Evolutionary conservation across 352 stramenopile genomes (phyloP).

Genomic region (Globisporangium apiculatum): DNA sequence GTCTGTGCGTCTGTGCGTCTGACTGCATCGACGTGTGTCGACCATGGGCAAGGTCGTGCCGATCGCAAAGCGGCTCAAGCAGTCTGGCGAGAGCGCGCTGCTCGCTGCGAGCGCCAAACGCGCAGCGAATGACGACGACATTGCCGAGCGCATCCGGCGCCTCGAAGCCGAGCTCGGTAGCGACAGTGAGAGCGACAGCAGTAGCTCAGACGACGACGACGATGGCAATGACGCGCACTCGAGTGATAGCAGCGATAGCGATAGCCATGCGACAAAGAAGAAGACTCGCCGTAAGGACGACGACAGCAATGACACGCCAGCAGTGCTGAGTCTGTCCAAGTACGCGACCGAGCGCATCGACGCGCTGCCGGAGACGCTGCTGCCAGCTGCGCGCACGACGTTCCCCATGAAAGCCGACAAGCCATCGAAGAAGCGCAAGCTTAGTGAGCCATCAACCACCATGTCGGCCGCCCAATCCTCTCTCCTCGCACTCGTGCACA

Average conservation of each 20-base stretch:
- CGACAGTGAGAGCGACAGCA: constrained; percentile 12
- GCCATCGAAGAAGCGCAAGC: constrained; percentile 32
- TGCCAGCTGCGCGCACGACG: constrained; percentile 29
- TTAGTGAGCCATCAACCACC: constrained; percentile 9
- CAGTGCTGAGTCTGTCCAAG: constrained; percentile 61
- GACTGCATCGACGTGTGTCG: not conserved
- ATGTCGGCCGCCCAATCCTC: constrained; percentile 19
- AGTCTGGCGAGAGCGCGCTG: constrained; percentile 62
- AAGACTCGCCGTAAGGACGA: not conserved
- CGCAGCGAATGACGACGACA: constrained; percentile 38
- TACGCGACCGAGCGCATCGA: constrained; percentile 61
- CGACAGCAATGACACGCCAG: constrained; percentile 4
- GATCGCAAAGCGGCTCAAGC: constrained; percentile 77
- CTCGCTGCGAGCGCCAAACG: constrained; percentile 16
- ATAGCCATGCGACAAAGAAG: not conserved
- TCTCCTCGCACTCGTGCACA: constrained; percentile 41
- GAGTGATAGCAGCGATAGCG: not conserved
- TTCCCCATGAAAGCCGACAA: constrained; percentile 20
- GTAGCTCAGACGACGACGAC: constrained; percentile 12
- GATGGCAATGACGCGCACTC: not conserved
- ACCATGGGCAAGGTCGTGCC: constrained; percentile 39
- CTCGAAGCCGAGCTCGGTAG: constrained; percentile 63
- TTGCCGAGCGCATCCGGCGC: constrained; percentile 56
- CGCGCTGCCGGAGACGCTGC: constrained; percentile 40
- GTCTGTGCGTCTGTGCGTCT: no score